Evolutionary conservation across 805 yeast species (phyloP), one percentile per base, ranked within the genome.

Genomic region (Kockiozyma suomiensis): DNA sequence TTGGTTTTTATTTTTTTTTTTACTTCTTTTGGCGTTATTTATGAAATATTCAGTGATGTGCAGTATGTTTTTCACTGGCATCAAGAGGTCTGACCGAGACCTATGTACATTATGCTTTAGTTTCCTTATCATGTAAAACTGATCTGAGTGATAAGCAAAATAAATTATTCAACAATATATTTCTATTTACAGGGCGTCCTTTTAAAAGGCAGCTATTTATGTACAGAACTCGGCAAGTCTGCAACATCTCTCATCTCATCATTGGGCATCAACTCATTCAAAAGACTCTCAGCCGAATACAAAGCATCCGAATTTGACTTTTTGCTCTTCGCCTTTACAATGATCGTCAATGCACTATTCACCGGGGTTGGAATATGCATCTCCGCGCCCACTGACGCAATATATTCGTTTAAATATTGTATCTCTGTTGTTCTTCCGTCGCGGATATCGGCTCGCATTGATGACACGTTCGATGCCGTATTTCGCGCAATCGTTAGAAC

Each of bases 401-500:
- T 78, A 69, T 84, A 90, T 0, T 97, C 97, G 70, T 92, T 94
- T 60, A 93, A 85, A 70, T 82, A 87, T 61, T 86, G 88, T 21
- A 93, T 82, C 70, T 93, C 99, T 0, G 94, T 88, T 15, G 78
- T 79, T 66, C 80, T 59, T 71, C 77, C 72, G 64, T 74, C 70
- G 48, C 77, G 68, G 17, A 84, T 75, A 68, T 93, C 98, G 59
- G 82, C 84, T 50, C 88, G 76, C 92, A 87, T 87, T 15, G 89
- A 84, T 7, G 88, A 80, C 48, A 82, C 79, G 70, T 91, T 93
- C 42, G 78, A 71, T 0, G 81, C 79, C 2, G 92, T 82, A 10
- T 71, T 64, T 21, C 71, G 68, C 21, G 81, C 74, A 4, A 84
- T 83, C 7, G 76, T 72, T 3, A 69, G 41, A 2, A 79, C 75